Conservation (phyloP, 768 basidiomycete genomes). For the Naganishia vaughanmartiniae region DNA sequence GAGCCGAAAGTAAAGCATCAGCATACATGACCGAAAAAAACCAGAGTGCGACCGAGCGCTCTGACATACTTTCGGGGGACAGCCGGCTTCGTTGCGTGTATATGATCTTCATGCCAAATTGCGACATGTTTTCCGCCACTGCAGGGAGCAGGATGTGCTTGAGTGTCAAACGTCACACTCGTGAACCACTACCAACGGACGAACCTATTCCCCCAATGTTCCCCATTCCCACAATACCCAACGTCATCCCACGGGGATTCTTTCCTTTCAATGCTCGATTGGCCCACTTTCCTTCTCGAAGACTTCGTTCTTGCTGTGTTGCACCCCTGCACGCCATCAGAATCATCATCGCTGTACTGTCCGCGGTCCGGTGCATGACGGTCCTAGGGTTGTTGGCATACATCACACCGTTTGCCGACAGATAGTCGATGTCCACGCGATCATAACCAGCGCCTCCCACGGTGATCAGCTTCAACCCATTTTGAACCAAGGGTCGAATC, state of each 20-base stretch:
- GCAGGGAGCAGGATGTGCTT: not conserved
- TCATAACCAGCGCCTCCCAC: conserved; percentile 81
- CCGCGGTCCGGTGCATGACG: conserved; percentile 83
- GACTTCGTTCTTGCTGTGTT: conserved; percentile 66
- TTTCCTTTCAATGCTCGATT: conserved; percentile 42
- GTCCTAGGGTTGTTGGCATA: conserved; percentile 87
- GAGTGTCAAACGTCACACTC: too few species aligned
- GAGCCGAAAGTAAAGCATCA: not conserved
- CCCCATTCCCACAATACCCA: conserved; percentile 55
- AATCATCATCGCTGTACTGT: conserved; percentile 70
- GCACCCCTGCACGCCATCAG: conserved; percentile 75
- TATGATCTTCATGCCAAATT: conserved; percentile 78
- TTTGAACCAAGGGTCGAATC: not conserved
- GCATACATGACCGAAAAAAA: not conserved
- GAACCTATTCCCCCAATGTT: conserved; percentile 57
- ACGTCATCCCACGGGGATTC: conserved; percentile 49
- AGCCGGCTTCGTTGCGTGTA: conserved; percentile 62
- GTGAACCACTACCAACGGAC: conserved; percentile 40
- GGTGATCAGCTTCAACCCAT: conserved; percentile 9
- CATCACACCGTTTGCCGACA: conserved; percentile 68
- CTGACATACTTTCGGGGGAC: conserved; percentile 63
- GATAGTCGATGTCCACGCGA: conserved; percentile 72
- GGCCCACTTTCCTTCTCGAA: conserved; percentile 48
- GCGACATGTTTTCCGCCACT: conserved; percentile 16
- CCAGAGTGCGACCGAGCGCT: not conserved